These are phyloP conservation scores for Otatea glauca DNA, from an alignment of 176 grass and related monocot genomes.

Conservation along the genomic window DNA sequence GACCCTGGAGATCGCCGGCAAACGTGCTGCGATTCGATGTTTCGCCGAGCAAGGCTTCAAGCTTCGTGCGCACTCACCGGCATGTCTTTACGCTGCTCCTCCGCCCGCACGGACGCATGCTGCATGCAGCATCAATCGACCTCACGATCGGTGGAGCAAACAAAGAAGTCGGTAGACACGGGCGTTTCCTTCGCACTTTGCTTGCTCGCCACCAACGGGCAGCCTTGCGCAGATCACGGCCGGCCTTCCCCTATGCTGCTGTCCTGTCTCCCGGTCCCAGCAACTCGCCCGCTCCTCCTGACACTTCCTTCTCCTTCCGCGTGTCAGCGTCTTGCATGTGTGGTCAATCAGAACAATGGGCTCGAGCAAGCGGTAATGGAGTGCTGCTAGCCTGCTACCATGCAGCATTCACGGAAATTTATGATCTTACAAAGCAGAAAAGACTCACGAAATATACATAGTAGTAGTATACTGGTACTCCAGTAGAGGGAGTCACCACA, in stretches of 20 bases:
- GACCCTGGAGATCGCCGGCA: constrained; percentile 44
- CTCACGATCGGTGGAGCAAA: neutral
- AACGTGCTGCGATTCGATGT: constrained; percentile 42
- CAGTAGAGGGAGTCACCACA: neutral
- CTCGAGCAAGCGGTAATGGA: neutral
- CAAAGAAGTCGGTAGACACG: constrained; percentile 4
- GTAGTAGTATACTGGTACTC: no score
- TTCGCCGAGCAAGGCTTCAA: neutral
- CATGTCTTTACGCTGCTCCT: neutral
- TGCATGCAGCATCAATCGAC: neutral
- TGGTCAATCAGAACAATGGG: neutral
- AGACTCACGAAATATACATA: neutral
- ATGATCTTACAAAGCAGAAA: neutral
- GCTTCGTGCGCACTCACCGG: constrained; percentile 1
- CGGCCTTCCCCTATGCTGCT: neutral
- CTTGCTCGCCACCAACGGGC: constrained; percentile 33
- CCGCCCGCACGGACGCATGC: neutral
- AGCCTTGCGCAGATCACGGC: constrained; percentile 25
- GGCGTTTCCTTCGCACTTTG: neutral
- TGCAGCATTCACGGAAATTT: constrained; percentile 16
- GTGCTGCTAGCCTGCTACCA: neutral
- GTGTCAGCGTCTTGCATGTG: neutral
- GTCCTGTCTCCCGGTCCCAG: no score
- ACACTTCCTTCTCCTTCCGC: neutral
- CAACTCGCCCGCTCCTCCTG: neutral